Percentiles rank a stretch among this genome's conserved stretches.
Evolutionary conservation across 441 rosid genomes (phyloP).

Genomic region (Kokia cookei): DNA sequence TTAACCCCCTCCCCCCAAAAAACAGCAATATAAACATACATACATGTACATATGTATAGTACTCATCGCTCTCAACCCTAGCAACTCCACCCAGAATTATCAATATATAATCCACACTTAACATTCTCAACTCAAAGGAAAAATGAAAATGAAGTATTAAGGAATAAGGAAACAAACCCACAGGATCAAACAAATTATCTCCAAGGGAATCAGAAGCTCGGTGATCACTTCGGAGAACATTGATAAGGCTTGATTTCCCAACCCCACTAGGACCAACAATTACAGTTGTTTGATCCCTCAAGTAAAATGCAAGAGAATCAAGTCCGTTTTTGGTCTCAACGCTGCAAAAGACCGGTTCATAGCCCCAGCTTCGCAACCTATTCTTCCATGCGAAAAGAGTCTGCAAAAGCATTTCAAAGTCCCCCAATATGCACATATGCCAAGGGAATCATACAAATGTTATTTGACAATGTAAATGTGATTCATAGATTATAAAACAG

Average conservation of each 20-base stretch:
- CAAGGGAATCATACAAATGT: neutral
- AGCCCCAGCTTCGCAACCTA: constrained; percentile 70
- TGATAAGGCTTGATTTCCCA: constrained; percentile 90
- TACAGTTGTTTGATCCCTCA: constrained; percentile 78
- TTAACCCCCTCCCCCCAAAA: too few species aligned
- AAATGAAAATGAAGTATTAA: neutral
- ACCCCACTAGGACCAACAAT: constrained; percentile 97
- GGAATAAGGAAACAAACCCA: constrained; percentile 27
- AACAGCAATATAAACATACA: neutral
- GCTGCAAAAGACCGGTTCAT: constrained; percentile 75
- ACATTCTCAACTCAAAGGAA: neutral
- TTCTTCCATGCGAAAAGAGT: constrained; percentile 52
- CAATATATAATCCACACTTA: neutral
- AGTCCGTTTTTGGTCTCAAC: constrained; percentile 65
- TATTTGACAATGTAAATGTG: neutral
- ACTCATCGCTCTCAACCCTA: neutral
- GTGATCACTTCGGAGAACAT: constrained; percentile 54
- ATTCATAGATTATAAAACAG: neutral
- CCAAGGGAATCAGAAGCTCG: constrained; percentile 23
- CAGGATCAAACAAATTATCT: constrained; percentile 68
- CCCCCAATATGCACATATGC: neutral
- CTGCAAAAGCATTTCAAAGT: constrained; percentile 29
- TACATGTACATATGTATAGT: neutral
- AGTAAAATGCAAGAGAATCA: constrained; percentile 42
- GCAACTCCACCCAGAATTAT: neutral